Evolutionary conservation across 2,329 filamentous ascomycete genomes (phyloP), one percentile per base, ranked within the genome.

Genomic region (Nothomitra cinnamomea): DNA sequence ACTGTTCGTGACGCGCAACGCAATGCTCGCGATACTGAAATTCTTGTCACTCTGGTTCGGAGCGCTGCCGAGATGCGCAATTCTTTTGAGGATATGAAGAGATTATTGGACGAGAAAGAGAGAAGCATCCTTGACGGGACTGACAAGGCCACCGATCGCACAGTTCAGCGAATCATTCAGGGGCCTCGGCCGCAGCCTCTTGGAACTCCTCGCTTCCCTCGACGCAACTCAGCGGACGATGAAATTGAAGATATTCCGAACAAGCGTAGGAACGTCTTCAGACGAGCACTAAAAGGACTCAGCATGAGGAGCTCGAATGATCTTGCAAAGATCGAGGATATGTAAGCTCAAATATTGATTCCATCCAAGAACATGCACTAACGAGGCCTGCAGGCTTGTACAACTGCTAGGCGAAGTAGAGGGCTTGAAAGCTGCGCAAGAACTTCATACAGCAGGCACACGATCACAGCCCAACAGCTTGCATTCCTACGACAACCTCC

Each of bases 21-120:
- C 56, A 96, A 92, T 67, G 92, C 92, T 47, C 80, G 92, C 45
- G 92, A 98, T 62, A 96, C 92, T 0, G 92, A 98, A 67, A 95
- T 98, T 54, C 73, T 98, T 17, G 87, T 95, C 48, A 90, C 92
- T 0, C 78, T 98, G 32, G 92, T 98, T 57, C 83, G 90, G 56
- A 89, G 88, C 53, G 90, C 92, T 2, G 83, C 92, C 12, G 92
- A 98, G 68, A 96, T 96, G 89, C 87, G 90, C 58, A 94, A 86
- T 60, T 94, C 87, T 0, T 94, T 96, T 64, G 87, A 94, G 59
- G 89, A 95, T 61, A 85, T 98, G 76, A 95, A 92, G 72, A 85
- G 83, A 58, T 83, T 94, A 63, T 84, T 98, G 57, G 83, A 85
- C 51, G 85, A 94, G 59, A 90, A 94, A 56, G 90, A 95, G 63